Conservation (phyloP, 352 stramenopile genomes). For the Globisporangium paroecandrum region DNA sequence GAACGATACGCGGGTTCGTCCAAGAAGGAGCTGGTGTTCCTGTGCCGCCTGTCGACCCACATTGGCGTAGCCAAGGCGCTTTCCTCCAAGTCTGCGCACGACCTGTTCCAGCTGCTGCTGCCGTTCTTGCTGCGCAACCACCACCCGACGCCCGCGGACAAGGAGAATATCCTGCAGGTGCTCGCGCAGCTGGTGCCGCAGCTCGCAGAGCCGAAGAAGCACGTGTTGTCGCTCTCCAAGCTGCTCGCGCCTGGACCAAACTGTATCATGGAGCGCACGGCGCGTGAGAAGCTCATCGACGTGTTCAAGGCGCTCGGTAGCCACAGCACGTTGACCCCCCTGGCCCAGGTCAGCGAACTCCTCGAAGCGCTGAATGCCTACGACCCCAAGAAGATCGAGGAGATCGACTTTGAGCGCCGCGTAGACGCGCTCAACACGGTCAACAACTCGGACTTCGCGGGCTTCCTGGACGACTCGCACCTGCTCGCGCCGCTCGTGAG, state of each 20-base stretch:
- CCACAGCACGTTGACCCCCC: conserved; percentile 30
- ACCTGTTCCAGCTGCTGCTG: conserved; percentile 83
- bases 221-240: conserved; percentile 75
- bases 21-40: conserved; percentile 73
- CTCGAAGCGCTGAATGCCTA: conserved; percentile 72
- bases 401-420: conserved; percentile 80
- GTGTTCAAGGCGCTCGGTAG: conserved; percentile 66
- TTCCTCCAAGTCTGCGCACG: conserved; percentile 37
- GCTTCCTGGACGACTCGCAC: conserved; percentile 52
- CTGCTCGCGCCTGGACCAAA: conserved; percentile 73
- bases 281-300: conserved; percentile 59
- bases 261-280: conserved; percentile 54
- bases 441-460: conserved; percentile 60
- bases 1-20: conserved; percentile 80
- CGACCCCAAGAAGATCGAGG: conserved; percentile 76
- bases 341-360: conserved; percentile 43
- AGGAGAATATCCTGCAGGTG: conserved; percentile 79
- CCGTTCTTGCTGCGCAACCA: conserved; percentile 85
- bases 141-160: conserved; percentile 65
- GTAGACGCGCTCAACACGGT: conserved; percentile 71
- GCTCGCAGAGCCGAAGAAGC: conserved; percentile 64
- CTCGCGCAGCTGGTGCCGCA: conserved; percentile 73
- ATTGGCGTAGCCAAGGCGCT: conserved; percentile 29
- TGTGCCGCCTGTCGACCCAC: conserved; percentile 74
- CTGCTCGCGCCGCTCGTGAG: conserved; percentile 73